These are phyloP conservation scores for Solanum bulbocastanum DNA, from an alignment of 257 asterid genomes.

Conservation along the genomic window DNA sequence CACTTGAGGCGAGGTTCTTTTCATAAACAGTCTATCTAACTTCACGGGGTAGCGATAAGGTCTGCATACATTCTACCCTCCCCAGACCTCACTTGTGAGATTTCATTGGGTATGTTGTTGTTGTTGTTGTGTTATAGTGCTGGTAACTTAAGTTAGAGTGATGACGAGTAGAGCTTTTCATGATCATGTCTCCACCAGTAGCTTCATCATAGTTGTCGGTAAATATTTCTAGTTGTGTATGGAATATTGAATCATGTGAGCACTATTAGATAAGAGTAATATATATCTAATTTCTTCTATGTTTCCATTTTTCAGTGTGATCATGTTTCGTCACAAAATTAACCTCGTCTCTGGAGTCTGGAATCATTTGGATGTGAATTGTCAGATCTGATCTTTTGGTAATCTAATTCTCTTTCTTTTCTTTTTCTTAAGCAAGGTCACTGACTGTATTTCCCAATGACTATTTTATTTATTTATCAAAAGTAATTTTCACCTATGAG, in stretches of 20 bases:
- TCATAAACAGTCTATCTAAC: neutral
- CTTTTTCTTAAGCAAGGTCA: no score
- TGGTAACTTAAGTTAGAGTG: neutral
- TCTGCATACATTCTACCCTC: neutral
- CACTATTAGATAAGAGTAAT: neutral
- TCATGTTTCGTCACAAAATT: neutral
- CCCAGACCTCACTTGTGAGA: no score
- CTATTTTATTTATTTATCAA: no score
- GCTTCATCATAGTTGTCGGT: neutral
- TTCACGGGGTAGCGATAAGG: neutral
- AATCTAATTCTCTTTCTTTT: neutral
- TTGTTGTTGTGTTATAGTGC: neutral
- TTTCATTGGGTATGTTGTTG: no score
- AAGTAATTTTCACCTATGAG: no score
- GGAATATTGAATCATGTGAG: neutral
- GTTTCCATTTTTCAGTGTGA: neutral
- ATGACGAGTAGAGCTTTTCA: neutral
- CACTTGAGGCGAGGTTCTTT: neutral
- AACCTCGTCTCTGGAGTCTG: neutral
- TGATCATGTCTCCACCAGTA: neutral
- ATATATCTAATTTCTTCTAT: neutral
- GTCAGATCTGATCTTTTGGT: neutral
- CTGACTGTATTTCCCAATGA: no score
- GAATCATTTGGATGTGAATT: neutral
- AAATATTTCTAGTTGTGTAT: neutral